A percentile compares a stretch with the other conserved stretches of the same genome.
Conservation (phyloP, 352 stramenopile species). For the Sclerospora graminicola region DNA sequence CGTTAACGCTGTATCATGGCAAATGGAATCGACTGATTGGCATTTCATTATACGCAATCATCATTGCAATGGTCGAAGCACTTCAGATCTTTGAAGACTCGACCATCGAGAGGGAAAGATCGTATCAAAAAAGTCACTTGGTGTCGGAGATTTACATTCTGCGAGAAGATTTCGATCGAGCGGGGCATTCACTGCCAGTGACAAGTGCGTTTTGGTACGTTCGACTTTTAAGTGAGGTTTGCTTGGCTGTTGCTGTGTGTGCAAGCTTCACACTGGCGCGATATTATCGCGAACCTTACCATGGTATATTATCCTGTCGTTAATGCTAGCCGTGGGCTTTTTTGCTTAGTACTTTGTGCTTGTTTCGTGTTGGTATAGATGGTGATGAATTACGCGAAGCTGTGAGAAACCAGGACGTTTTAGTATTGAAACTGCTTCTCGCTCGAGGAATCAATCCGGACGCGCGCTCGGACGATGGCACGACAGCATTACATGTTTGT, state of each 20-base stretch:
- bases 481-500: slow-evolving; percentile 70
- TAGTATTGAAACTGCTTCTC: slow-evolving; percentile 45
- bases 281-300: slow-evolving; percentile 59
- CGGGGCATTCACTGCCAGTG: not conserved
- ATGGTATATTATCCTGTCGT: slow-evolving; percentile 27
- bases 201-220: slow-evolving; percentile 15
- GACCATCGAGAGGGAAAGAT: slow-evolving; percentile 26
- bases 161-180: slow-evolving; percentile 3
- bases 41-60: slow-evolving; percentile 53
- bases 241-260: slow-evolving; percentile 39
- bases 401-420: slow-evolving; percentile 60
- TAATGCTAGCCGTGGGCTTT: not conserved
- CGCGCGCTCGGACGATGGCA: slow-evolving; percentile 41
- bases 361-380: slow-evolving; percentile 24
- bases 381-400: slow-evolving; percentile 69
- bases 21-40: slow-evolving; percentile 45
- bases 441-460: slow-evolving; percentile 46
- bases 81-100: slow-evolving; percentile 37
- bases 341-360: not conserved
- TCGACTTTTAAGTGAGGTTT: slow-evolving; percentile 33
- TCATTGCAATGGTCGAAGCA: slow-evolving; percentile 40
- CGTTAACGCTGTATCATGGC: slow-evolving; percentile 38
- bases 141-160: slow-evolving; percentile 20
- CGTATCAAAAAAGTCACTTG: slow-evolving; percentile 26
- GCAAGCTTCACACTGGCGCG: slow-evolving; percentile 43